phyloP scores from a whole-genome alignment of 768 basidiomycete genomes.

The Kwoniella europaea region DNA sequence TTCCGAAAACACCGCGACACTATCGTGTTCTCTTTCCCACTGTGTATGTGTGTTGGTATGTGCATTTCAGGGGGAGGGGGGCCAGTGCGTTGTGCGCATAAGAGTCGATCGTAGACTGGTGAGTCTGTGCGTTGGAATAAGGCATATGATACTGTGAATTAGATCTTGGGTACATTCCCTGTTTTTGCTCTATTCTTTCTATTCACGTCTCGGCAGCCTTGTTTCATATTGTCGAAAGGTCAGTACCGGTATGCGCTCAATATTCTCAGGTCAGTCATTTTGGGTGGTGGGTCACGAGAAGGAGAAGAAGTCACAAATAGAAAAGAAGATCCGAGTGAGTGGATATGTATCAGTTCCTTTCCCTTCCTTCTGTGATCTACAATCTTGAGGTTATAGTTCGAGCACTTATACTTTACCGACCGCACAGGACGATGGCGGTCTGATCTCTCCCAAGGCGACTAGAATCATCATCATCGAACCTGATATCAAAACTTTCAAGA shows the following conservation, averaged over 20 bases:
- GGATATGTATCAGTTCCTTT: neutral
- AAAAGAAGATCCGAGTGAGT: neutral
- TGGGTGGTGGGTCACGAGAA: neutral
- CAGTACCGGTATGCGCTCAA: neutral
- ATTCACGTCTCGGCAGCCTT: no score
- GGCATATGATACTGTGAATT: no score
- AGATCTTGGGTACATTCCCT: no score
- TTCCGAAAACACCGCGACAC: no score
- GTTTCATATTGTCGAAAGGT: no score
- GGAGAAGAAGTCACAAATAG: neutral
- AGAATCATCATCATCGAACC: neutral
- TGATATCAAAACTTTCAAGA: neutral
- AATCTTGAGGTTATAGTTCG: no score
- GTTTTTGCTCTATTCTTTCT: no score
- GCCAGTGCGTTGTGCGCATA: neutral
- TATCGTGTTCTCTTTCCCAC: no score
- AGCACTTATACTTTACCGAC: neutral
- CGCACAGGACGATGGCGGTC: neutral
- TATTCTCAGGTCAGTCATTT: neutral
- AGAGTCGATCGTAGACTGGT: no score
- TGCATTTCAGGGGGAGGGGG: neutral
- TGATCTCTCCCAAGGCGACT: neutral
- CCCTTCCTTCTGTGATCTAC: neutral
- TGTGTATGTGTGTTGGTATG: no score
- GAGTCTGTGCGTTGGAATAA: no score